A percentile compares a stretch with the other conserved stretches of the same genome.
These are phyloP conservation scores for Emmonsiellopsis sp. DNA, from an alignment of 2,329 filamentous ascomycete genomes.

Conservation along the genomic window DNA sequence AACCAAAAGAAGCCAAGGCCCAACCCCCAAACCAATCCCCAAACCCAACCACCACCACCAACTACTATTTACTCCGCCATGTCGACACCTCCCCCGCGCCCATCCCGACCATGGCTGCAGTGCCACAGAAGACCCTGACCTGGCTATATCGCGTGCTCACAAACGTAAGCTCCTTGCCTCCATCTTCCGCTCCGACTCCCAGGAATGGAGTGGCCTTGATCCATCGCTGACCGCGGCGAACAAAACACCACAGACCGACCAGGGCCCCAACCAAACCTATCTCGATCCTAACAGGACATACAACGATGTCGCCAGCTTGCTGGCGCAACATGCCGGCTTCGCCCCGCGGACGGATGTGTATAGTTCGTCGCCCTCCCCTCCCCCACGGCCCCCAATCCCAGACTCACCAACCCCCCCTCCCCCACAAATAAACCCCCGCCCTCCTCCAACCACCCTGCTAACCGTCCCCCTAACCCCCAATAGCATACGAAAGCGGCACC, in stretches of 20 bases:
- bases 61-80: neutral
- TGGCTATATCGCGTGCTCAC: constrained; percentile 91
- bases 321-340: constrained; percentile 70
- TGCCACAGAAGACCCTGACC: constrained; percentile 82
- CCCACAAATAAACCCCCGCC: neutral
- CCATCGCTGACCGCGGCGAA: constrained; percentile 3
- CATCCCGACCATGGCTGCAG: constrained; percentile 40
- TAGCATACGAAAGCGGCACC: constrained; percentile 79
- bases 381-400: neutral
- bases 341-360: constrained; percentile 88
- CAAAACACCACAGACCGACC: constrained; percentile 7
- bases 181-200: constrained; percentile 7
- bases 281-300: constrained; percentile 87
- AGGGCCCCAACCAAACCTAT: constrained; percentile 62
- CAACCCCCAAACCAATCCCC: neutral
- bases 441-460: neutral
- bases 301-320: constrained; percentile 74
- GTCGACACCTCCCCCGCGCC: neutral
- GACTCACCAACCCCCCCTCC: no score
- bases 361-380: constrained; percentile 49
- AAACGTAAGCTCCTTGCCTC: constrained; percentile 45
- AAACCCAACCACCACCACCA: neutral
- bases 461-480: neutral
- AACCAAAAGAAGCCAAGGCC: neutral
- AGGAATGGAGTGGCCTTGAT: neutral